Conservation (phyloP, 371 early-diverging fungal species). For the Umbelopsis sp. region DNA sequence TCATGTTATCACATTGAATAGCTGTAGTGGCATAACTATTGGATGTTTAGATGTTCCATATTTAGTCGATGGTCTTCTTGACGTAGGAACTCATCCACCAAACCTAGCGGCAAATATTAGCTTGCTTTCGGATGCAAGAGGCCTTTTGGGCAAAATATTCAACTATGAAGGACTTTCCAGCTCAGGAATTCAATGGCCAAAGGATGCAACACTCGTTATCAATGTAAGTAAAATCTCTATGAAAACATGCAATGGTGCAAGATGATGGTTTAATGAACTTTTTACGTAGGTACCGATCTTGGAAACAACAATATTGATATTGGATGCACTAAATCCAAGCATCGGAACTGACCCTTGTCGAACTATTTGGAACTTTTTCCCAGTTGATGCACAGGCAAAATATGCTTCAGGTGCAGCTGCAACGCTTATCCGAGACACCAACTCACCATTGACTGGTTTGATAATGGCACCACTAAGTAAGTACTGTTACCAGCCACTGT, state of each 20-base stretch:
- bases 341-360: neutral
- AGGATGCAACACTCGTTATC: neutral
- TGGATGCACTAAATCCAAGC: neutral
- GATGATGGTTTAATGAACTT: neutral
- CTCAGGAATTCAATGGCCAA: neutral
- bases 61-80: neutral
- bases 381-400: neutral
- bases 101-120: no score
- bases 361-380: slow-evolving; percentile 1
- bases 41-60: neutral
- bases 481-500: neutral
- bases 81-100: no score
- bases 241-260: neutral
- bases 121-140: neutral
- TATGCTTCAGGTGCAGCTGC: neutral
- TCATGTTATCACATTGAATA: neutral
- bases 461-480: neutral
- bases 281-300: neutral
- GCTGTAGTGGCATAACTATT: neutral
- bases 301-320: neutral
- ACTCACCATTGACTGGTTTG: neutral
- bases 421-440: neutral
- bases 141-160: neutral
- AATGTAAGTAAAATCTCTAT: neutral
- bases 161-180: neutral